Base-by-base conservation (phyloP, 2,329 filamentous ascomycete genomes). In the Fusarium abutilonis region DNA sequence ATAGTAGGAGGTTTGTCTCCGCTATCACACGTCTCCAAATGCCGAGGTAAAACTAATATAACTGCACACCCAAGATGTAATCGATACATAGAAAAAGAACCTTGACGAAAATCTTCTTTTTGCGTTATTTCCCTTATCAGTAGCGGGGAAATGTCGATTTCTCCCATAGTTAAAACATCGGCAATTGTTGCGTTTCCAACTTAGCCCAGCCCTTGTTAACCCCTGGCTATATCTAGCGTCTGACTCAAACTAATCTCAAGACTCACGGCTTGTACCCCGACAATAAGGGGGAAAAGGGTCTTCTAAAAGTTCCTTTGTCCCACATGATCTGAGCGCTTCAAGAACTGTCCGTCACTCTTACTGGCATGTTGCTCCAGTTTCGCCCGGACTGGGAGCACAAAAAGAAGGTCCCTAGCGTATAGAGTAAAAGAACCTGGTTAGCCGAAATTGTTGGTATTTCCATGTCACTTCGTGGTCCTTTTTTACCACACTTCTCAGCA, bases 261-360 rank as follows among this genome's bases (percentile, higher is more conserved):
- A 36, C 38, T 52, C 51, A 36, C 34, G 40, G 41, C 38, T 52
- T 41, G 36, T 8, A n/a, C 57, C 57, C 46, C 59, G 56, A 57
- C 46, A 57, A 62, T 13, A 32, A 60, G 6, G 26, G n/a, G 46
- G 51, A 47, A 45, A 56, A 44, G 46, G 41, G 44, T 65, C 40
- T 66, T 64, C 62, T 66, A 55, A 61, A 65, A 62, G 42, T 51
- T 52, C 52, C 42, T 52, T 62, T 60, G 52, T 64, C 42, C 41
- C 50, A 21, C 56, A 36, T 42, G 11, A 26, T 45, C 31, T 15
- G 43, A 36, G 23, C 23, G 23, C 23, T 26, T 26, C 23, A 26
- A 26, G 19, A 52, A 39, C 41, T 64, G 49, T 47, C 39, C 61
- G 46, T 49, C 45, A 39, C 41, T 40, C 14, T 36, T 40, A 34